Evolutionary conservation across 192 early-diverging fungal species (phyloP), one percentile per base, ranked within the genome.

Genomic region (Linnemannia schmuckeri): DNA sequence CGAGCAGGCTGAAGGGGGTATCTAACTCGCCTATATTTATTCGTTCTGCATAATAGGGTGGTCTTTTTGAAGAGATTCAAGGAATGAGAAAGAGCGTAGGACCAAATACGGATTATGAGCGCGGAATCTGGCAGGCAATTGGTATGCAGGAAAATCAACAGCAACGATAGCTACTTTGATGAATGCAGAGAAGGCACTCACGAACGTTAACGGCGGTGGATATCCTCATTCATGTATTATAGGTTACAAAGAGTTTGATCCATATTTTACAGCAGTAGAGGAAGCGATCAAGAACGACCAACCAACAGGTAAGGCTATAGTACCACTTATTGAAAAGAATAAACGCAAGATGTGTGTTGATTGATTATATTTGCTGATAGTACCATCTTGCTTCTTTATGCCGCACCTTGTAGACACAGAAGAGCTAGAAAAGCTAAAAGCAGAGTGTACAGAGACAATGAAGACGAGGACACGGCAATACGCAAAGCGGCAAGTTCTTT

Each of bases 191-290:
- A 52, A 52, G 47, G 1, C 12, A 41, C 12, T 27, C 20, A 38
- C 20, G 4, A 8, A 69, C 33, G 15, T 12, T 72, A 38, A 74
- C 17, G 8, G 4, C 15, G 72, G 8, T 18, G 17, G 3, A 38
- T 22, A 30, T 3, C 30, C 9, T 38, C 30, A 47, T 47, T 61
- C 13, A 30, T 33, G 82, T 72, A 79, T 90, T 38, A 89, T 91
- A 85, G 97, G 98, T 0, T 98, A 97, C 84, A 96, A 98, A 79
- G 97, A 98, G 81, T 97, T 97, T 83, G 90, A 94, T 54, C 82
- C 89, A 6, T 97, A 97, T 76, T 90, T 97, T 37, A 76, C 83
- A 13, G 89, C 88, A 0, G 41, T 92, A 5, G 91, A 92, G 42
- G 38, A 74, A 5, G 85, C 85, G 3, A 38, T 81, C 20, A 75